Percentiles rank a stretch among this genome's conserved stretches.
Conservation (phyloP, 192 early-diverging fungal species). For the Backusella mclennaniae region DNA sequence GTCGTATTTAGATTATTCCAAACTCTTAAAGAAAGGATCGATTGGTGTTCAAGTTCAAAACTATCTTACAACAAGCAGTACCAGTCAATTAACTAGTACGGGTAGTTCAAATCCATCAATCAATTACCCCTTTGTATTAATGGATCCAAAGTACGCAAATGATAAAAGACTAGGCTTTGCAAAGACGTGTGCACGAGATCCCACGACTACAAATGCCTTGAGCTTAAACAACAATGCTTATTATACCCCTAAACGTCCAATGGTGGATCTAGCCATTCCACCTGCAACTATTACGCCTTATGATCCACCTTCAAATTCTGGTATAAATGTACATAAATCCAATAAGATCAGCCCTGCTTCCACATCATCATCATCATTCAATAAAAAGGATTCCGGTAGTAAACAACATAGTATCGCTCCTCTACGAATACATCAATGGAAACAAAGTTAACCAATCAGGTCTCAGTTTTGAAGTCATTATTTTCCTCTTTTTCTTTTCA, state of each 20-base stretch:
- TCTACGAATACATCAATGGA: slow-evolving; percentile 10
- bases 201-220: background rate
- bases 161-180: background rate
- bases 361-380: background rate
- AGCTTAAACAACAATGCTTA: background rate
- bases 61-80: background rate
- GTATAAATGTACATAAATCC: slow-evolving; percentile 2
- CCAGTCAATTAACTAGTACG: background rate
- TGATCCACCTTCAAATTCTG: background rate
- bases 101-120: background rate
- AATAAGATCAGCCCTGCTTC: background rate
- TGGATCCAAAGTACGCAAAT: slow-evolving; percentile 8
- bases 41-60: slow-evolving; percentile 8
- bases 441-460: background rate
- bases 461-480: background rate
- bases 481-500: background rate
- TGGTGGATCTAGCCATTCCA: background rate
- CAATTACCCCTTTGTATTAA: slow-evolving; percentile 10
- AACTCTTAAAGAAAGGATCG: slow-evolving; percentile 8
- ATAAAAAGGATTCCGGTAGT: background rate
- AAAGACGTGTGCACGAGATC: background rate
- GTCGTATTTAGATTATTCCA: slow-evolving; percentile 6
- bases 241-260: background rate
- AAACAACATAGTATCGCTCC: slow-evolving; percentile 1
- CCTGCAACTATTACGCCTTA: background rate